Evolutionary conservation across 2,329 filamentous ascomycete genomes (phyloP), one percentile per base, ranked within the genome.

Genomic region (Fusarium falciforme): DNA sequence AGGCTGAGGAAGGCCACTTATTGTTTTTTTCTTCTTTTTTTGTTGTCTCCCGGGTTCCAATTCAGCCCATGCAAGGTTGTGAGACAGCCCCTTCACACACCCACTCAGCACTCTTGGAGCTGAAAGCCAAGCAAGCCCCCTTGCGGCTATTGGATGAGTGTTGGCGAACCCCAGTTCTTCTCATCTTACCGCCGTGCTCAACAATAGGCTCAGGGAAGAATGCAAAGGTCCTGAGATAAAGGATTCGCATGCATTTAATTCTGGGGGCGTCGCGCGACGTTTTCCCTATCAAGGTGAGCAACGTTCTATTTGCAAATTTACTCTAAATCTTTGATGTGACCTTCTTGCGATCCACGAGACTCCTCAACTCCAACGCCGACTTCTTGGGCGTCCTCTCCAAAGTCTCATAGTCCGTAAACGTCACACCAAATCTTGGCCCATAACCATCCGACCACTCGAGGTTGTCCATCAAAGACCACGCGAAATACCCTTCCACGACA

Each of bases 381-480:
- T 72, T 70, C 55, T 76, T 76, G 0, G 73, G 73, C 1, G 70
- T 72, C 9, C 70, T 33, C 35, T 71, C 68, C 1, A 75, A 42
- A 1, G 72, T 75, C 20, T 70, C 57, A 25, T 73, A 75, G 8
- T 76, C 70, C 0, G 64, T 71, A n/a, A 64, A 67, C 0, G 72
- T 75, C 0, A 76, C 70, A 0, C 73, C 72, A 16, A 76, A 76
- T n/a, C 73, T 44, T 0, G 73, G 72, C 0, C 72, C 70, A 33
- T 75, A 75, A 0, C 73, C 73, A 35, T 62, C 64, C 1, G 70
- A 72, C 73, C 70, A 76, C 31, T 75, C 73, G 10, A 75, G 42
- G 1, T 76, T 73, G 5, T 76, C 72, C 70, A 76, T 73, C 7
- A 76, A 25, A 5, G 70, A 71, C 73, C 73, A 73, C 0, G 72